Base-by-base conservation (phyloP, 2,329 filamentous ascomycete species). In the Paramyrothecium roridum region DNA sequence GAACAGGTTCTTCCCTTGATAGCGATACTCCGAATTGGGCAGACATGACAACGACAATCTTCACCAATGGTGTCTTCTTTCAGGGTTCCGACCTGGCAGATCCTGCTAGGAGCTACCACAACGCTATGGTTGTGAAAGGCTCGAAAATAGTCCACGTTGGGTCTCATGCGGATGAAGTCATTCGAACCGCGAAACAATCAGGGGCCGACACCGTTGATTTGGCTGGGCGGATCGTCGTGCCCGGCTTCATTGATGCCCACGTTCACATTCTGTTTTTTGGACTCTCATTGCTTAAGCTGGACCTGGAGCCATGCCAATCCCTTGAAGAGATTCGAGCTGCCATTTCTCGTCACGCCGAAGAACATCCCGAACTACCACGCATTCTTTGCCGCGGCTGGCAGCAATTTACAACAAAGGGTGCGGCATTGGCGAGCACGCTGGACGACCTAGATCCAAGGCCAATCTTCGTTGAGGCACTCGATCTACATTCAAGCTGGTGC, bases 401-500 rank as follows among this genome's bases (percentile, higher is more conserved):
- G 68, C 77, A 80, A 54, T 73, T 70, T 17, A 60, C 66, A 8
- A 72, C 70, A 2, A 59, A 57, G 6, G 64, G 62, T 6, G 56
- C 70, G 23, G 77, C 76, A 1, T 67, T 76, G 11, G 73, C 76
- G 0, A 58, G 53, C 3, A 57, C 55, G 51, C 60, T 82, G 1
- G 78, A 81, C 50, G 79, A 78, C 53, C 56, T 82, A 1, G 79
- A 81, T 54, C 64, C 73, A 0, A 66, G 78, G 17, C 79, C 80
- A 1, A 79, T 82, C 17, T 81, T 75, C 49, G 75, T 82, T 26
- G 78, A 81, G 45, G 73, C 78, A 0, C 78, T 78, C 33, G 78
- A 81, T 54, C 62, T 82, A 23, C 80, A 82, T 59, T 80, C 76
- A 0, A 72, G 74, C 0, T 82, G 79, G 79, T 81, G 79, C 58